Evolutionary conservation across 2,329 filamentous ascomycete genomes (phyloP), one percentile per base, ranked within the genome.

Genomic region (Paecilomyces fulvus): DNA sequence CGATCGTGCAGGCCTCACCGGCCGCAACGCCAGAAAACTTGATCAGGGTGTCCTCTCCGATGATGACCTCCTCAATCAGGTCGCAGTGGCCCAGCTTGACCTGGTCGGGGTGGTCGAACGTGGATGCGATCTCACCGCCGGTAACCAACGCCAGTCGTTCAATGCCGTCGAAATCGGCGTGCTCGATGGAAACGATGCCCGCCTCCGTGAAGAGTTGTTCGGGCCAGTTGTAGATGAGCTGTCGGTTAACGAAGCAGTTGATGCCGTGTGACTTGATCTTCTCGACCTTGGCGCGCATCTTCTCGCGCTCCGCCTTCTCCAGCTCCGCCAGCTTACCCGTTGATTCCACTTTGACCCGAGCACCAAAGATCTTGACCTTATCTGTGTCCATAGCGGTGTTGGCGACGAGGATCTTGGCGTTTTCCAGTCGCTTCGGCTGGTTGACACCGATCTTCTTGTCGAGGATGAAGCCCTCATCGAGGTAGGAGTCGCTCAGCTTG

Each of bases 301-400:
- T 97, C 68, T 99, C 94, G 68, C 90, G 88, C 80, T 97, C 94
- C 5, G 94, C 94, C 82, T 95, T 96, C 76, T 99, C 94, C 55
- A 99, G 81, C 68, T 99, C 94, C n/a, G 94, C 94, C 52, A 99
- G 83, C 81, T 97, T 96, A 73, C 90, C 90, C 2, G 94, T 99
- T 30, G 90, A 92, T 64, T 90, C 89, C 59, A 99, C 94, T 83
- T 97, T 97, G 68, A 99, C 90, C 58, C 92, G 85, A 14, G 94
- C 94, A 61, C 94, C 94, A 67, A 99, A 99, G 68, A 99, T 97
- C 83, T 99, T 99, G 79, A 99, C 90, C 82, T 99, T 99, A 78
- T 99, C 94, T 33, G 94, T 99, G 76, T 99, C 94, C 94, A 99
- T 99, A 11, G 92, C 89, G 9, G 94, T 99, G 78, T 99, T 99